Conservation (phyloP, 1,139 yeast genomes). For the Pichia sp. region DNA sequence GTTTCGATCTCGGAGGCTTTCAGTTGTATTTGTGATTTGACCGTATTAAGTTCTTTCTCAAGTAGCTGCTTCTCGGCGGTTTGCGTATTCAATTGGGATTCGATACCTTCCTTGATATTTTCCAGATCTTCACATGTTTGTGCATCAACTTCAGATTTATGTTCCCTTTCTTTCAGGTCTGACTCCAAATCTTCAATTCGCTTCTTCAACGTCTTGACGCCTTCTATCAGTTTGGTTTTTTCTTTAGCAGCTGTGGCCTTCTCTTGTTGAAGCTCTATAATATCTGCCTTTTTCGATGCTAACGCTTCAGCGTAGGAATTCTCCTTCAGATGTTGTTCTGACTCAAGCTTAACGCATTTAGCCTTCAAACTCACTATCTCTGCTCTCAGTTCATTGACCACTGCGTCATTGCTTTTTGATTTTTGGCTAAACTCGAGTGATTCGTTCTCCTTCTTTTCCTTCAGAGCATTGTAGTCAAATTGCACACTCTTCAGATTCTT, state of each 20-base stretch:
- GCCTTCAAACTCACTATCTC: constrained; percentile 1
- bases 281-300: not conserved
- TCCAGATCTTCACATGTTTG: no score
- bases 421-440: not conserved
- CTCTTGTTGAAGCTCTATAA: not conserved
- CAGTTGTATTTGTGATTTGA: no score
- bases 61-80: no score
- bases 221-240: not conserved
- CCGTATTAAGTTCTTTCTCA: no score
- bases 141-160: not conserved
- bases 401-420: not conserved
- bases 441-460: not conserved
- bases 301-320: no score
- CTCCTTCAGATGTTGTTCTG: no score
- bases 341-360: not conserved
- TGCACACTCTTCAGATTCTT: not conserved
- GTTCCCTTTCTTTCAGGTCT: not conserved
- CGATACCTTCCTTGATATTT: no score
- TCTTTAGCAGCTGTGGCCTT: not conserved
- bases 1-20: no score
- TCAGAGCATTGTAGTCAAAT: not conserved
- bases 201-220: no score
- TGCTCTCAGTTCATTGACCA: not conserved
- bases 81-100: no score
- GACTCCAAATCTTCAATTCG: not conserved